phyloP scores from a whole-genome alignment of 257 asterid species.

The Apocynum venetum region DNA sequence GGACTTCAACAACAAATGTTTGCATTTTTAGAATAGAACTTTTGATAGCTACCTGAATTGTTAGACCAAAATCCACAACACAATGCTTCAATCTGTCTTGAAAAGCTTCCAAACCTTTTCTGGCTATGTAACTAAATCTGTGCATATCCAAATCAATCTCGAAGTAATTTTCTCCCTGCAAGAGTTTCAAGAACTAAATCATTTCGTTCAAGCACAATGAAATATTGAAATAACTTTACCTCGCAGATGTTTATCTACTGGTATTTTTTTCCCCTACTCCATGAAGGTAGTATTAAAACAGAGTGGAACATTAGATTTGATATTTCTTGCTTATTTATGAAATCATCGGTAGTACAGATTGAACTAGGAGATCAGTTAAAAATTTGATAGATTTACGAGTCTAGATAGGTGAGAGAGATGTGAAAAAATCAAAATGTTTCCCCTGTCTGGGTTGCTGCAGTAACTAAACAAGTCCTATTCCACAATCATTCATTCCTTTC shows the following conservation, averaged over 20 bases:
- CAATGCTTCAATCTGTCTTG: conserved; percentile 76
- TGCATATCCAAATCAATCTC: conserved; percentile 94
- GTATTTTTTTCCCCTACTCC: neutral
- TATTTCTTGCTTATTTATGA: neutral
- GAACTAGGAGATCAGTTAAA: neutral
- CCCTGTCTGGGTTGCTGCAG: neutral
- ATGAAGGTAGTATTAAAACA: neutral
- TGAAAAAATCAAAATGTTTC: neutral
- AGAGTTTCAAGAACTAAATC: conserved; percentile 8
- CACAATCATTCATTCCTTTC: too few species aligned
- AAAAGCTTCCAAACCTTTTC: conserved; percentile 87
- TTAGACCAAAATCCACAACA: conserved; percentile 82
- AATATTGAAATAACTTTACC: neutral
- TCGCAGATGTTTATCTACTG: neutral
- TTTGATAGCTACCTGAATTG: conserved; percentile 65
- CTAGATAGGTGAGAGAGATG: neutral
- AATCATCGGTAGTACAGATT: neutral
- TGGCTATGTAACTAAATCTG: conserved; percentile 80
- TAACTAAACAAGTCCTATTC: too few species aligned
- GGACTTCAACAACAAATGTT: neutral
- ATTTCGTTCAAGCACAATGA: neutral
- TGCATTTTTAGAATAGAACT: neutral
- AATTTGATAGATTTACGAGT: neutral
- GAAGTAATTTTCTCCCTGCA: conserved; percentile 82
- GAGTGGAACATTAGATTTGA: neutral